A percentile compares a stretch with the other conserved stretches of the same genome.
phyloP scores from a whole-genome alignment of 2,329 filamentous ascomycete species.

The Penicillium thymicola region DNA sequence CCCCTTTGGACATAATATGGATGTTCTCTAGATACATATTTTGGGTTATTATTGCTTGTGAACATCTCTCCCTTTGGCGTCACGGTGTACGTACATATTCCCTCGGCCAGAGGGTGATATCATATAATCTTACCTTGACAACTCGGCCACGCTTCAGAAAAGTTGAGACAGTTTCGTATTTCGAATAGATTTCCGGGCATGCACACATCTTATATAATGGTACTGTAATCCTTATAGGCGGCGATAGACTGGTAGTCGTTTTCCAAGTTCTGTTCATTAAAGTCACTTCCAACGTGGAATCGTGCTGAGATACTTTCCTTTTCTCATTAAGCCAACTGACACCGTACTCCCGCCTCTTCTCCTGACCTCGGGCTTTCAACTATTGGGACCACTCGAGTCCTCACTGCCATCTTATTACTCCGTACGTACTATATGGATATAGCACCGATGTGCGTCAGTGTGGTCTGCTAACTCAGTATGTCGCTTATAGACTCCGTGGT shows the following conservation, averaged over 20 bases:
- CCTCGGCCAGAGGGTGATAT: neutral
- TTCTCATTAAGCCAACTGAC: too few species aligned
- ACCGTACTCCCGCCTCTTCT: too few species aligned
- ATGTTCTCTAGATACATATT: neutral
- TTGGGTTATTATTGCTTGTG: neutral
- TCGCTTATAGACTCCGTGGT: too few species aligned
- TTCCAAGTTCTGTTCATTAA: neutral
- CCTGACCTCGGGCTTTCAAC: too few species aligned
- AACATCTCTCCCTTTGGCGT: neutral
- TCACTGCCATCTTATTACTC: too few species aligned
- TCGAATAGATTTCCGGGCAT: neutral
- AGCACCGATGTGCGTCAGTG: too few species aligned
- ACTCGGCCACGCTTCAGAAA: neutral
- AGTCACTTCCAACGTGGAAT: too few species aligned
- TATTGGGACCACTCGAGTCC: too few species aligned
- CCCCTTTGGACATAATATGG: slow-evolving; percentile 17
- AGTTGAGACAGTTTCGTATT: neutral
- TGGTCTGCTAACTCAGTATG: too few species aligned
- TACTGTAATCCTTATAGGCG: neutral
- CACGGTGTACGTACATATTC: neutral
- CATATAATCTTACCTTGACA: too few species aligned
- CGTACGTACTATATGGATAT: too few species aligned
- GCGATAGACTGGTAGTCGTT: neutral
- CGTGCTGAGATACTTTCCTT: too few species aligned
- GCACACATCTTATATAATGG: neutral